phyloP scores from a whole-genome alignment of 805 yeast genomes.

The Millerozyma miso region DNA sequence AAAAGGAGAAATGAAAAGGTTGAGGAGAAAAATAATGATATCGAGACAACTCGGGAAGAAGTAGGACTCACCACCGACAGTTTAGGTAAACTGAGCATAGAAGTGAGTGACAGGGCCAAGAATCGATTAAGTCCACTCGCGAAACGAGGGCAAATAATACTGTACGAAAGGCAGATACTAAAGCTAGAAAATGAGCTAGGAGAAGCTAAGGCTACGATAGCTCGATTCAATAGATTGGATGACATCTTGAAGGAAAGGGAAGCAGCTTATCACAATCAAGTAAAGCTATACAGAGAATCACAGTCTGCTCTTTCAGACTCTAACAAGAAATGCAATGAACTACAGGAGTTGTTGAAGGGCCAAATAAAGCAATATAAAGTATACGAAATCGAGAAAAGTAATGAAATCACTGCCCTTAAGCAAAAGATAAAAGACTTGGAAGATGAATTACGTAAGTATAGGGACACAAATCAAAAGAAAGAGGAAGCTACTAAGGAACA shows the following conservation, averaged over 20 bases:
- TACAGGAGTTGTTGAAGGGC: slow-evolving; percentile 10
- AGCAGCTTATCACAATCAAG: neutral
- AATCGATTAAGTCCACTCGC: neutral
- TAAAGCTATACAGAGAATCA: neutral
- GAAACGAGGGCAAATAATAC: neutral
- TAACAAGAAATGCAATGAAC: slow-evolving; percentile 16
- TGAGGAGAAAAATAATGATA: slow-evolving; percentile 21
- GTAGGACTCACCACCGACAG: neutral
- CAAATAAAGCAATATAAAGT: slow-evolving; percentile 2
- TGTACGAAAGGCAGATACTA: slow-evolving; percentile 13
- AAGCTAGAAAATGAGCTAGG: slow-evolving; percentile 4
- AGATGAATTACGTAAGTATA: slow-evolving; percentile 2
- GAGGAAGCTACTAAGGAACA: slow-evolving; percentile 19
- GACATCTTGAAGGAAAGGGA: neutral
- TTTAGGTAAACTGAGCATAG: slow-evolving; percentile 16
- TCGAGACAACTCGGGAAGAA: slow-evolving; percentile 21
- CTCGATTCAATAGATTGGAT: slow-evolving; percentile 5
- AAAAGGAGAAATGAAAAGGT: slow-evolving; percentile 22
- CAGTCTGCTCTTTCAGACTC: neutral
- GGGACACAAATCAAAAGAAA: slow-evolving; percentile 21
- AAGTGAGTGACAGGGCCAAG: neutral
- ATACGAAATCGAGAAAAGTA: slow-evolving; percentile 3
- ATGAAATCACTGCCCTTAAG: slow-evolving; percentile 3
- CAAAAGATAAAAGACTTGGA: neutral
- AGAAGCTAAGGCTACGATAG: slow-evolving; percentile 4